A percentile compares a stretch with the other conserved stretches of the same genome.
phyloP scores from a whole-genome alignment of 768 basidiomycete species.

The Tricholomella constricta region DNA sequence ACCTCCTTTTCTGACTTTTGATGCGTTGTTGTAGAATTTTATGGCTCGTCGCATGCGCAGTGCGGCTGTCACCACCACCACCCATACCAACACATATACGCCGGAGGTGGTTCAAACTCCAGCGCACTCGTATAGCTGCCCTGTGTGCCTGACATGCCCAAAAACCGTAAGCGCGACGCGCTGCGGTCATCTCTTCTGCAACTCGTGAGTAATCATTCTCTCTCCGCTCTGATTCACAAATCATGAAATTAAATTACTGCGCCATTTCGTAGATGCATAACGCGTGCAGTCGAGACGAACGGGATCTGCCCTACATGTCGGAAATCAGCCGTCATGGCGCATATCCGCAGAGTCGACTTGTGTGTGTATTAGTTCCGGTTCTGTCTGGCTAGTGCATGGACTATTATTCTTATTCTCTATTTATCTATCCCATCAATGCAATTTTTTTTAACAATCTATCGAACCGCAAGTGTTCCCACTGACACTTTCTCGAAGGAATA shows the following conservation, averaged over 20 bases:
- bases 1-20: neutral
- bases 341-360: conserved; percentile 13
- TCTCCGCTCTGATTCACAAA: neutral
- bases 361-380: conserved; percentile 5
- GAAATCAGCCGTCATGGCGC: neutral
- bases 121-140: conserved; percentile 8
- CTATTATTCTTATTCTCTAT: too few relatives aligned
- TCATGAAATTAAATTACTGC: neutral
- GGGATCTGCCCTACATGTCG: conserved; percentile 12
- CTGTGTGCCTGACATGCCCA: conserved; percentile 8
- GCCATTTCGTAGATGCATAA: conserved; percentile 5
- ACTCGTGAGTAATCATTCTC: conserved; percentile 1
- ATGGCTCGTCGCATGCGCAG: conserved; percentile 9
- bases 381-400: too few relatives aligned
- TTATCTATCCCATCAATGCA: too few relatives aligned
- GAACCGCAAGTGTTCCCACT: too few relatives aligned
- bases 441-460: too few relatives aligned
- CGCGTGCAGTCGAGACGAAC: conserved; percentile 10
- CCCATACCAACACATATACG: too few relatives aligned
- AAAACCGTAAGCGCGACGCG: conserved; percentile 7
- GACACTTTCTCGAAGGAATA: too few relatives aligned
- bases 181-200: conserved; percentile 16
- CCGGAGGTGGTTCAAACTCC: neutral
- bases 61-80: neutral
- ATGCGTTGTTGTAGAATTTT: neutral